Evolutionary conservation across 257 asterid species (phyloP).

Genomic region (Gardenia jasminoides): DNA sequence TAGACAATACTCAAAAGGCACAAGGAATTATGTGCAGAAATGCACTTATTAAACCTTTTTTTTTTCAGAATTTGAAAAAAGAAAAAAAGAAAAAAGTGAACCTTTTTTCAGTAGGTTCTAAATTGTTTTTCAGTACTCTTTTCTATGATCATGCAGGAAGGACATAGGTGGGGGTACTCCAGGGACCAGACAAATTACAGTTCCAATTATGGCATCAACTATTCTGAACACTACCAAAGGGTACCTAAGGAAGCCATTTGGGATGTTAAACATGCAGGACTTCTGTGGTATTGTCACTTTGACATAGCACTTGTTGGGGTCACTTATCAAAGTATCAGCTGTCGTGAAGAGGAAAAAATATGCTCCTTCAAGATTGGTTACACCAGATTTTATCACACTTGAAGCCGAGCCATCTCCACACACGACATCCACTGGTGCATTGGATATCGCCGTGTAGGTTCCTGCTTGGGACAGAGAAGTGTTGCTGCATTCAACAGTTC

Average conservation of each 20-base stretch:
- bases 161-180: not conserved
- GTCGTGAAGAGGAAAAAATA: not conserved
- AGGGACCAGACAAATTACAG: not conserved
- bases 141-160: too few relatives aligned
- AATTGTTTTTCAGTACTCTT: too few relatives aligned
- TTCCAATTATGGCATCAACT: not conserved
- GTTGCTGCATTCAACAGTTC: too few relatives aligned
- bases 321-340: not conserved
- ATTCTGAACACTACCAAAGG: not conserved
- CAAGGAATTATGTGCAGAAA: not conserved
- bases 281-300: not conserved
- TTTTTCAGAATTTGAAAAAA: too few relatives aligned
- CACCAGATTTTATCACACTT: not conserved
- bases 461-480: not conserved
- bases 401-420: not conserved
- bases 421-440: not conserved
- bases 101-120: not conserved
- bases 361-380: not conserved
- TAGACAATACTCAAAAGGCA: not conserved
- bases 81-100: too few relatives aligned
- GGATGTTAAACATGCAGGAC: not conserved
- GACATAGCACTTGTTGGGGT: not conserved
- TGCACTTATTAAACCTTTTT: not conserved
- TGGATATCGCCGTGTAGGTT: not conserved
- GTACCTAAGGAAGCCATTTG: not conserved